Evolutionary conservation across 768 basidiomycete genomes (phyloP).

Genomic region (Pisolithus microcarpus): DNA sequence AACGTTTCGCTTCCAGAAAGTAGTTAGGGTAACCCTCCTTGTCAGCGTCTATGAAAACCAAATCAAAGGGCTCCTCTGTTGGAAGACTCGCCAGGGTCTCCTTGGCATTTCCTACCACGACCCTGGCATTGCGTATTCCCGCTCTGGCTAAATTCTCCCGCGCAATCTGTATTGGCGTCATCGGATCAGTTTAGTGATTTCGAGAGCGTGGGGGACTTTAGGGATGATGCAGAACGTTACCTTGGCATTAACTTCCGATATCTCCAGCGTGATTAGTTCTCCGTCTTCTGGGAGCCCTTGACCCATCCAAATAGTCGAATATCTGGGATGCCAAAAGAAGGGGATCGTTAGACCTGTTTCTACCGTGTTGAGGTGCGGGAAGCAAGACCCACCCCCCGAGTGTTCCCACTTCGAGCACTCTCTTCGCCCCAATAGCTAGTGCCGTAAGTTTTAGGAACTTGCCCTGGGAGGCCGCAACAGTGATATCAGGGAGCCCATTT

Average conservation of each 20-base stretch:
- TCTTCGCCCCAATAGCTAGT: too few relatives aligned
- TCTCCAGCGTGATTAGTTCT: constrained; percentile 41
- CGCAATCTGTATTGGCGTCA: constrained; percentile 38
- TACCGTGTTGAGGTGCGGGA: neutral
- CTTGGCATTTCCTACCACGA: constrained; percentile 46
- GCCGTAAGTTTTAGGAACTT: constrained; percentile 29
- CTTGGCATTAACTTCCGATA: constrained; percentile 39
- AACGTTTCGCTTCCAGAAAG: constrained; percentile 53
- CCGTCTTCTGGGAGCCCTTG: constrained; percentile 43
- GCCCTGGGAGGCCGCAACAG: constrained; percentile 47
- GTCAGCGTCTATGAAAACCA: constrained; percentile 70
- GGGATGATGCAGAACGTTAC: constrained; percentile 18
- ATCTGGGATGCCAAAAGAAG: constrained; percentile 14
- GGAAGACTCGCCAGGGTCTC: constrained; percentile 43
- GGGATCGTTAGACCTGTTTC: too few relatives aligned
- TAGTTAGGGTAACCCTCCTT: constrained; percentile 50
- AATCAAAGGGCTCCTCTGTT: constrained; percentile 48
- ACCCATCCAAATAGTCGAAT: constrained; percentile 31
- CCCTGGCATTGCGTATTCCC: constrained; percentile 42
- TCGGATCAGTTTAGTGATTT: too few relatives aligned
- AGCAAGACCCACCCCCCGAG: constrained; percentile 37
- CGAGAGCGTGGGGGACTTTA: neutral
- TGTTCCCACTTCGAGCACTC: constrained; percentile 40
- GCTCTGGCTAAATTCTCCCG: constrained; percentile 49
- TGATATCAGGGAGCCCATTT: constrained; percentile 42